These are phyloP conservation scores for Lactarius indigo DNA, from an alignment of 768 basidiomycete genomes.

Conservation along the genomic window DNA sequence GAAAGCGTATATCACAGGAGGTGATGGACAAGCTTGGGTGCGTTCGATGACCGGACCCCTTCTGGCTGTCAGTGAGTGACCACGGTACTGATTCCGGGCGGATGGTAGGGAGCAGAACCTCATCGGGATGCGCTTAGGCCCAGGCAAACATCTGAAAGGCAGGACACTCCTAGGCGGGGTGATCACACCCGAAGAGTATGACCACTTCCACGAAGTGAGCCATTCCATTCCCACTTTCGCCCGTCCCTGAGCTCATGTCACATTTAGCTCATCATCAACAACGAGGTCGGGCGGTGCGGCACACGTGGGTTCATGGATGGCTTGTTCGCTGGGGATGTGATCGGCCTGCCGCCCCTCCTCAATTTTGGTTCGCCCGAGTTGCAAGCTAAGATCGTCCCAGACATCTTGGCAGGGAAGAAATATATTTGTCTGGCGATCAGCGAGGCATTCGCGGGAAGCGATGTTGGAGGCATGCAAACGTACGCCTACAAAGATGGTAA, in stretches of 20 bases:
- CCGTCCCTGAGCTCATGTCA: slow-evolving; percentile 3
- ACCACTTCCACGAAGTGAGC: slow-evolving; percentile 89
- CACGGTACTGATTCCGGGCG: not conserved
- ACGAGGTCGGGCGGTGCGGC: slow-evolving; percentile 79
- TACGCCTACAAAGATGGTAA: slow-evolving; percentile 83
- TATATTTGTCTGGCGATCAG: slow-evolving; percentile 88
- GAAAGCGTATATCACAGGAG: slow-evolving; percentile 79
- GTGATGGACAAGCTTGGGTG: slow-evolving; percentile 84
- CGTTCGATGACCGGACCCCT: slow-evolving; percentile 28
- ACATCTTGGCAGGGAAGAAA: slow-evolving; percentile 74
- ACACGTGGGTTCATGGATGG: slow-evolving; percentile 89
- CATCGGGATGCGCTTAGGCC: slow-evolving; percentile 87
- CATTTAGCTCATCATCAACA: slow-evolving; percentile 66
- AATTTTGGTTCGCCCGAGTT: slow-evolving; percentile 83
- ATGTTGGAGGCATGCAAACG: slow-evolving; percentile 81
- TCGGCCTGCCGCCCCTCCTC: slow-evolving; percentile 84
- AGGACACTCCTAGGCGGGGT: slow-evolving; percentile 70
- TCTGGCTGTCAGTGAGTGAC: not conserved
- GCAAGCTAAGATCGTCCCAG: slow-evolving; percentile 64
- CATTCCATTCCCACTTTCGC: not conserved
- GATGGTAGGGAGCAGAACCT: slow-evolving; percentile 62
- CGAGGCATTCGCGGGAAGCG: slow-evolving; percentile 91
- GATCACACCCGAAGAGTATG: slow-evolving; percentile 79
- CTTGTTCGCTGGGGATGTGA: slow-evolving; percentile 74
- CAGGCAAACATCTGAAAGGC: slow-evolving; percentile 84